phyloP scores from a whole-genome alignment of 208 protist genomes.

The Porcisia deanei region DNA sequence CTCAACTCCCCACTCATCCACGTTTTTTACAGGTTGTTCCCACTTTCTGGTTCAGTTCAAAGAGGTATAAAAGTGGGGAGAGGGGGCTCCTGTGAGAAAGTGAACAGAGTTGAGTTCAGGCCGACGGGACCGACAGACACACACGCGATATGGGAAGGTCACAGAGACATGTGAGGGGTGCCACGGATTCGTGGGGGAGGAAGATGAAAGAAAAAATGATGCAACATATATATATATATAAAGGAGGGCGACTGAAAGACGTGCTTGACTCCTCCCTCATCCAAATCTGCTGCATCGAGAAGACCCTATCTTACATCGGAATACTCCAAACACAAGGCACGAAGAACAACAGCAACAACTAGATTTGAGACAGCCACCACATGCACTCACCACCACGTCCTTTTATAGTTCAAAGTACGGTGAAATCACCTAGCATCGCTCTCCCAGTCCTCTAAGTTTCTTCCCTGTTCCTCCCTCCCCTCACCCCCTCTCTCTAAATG shows the following conservation, averaged over 20 bases:
- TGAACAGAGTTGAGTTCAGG: neutral
- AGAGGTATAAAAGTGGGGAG: neutral
- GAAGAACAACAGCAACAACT: neutral
- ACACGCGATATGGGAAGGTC: neutral
- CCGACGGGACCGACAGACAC: neutral
- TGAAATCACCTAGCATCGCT: no score
- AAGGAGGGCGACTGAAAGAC: neutral
- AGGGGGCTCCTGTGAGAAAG: neutral
- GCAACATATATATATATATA: neutral
- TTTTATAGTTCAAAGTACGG: neutral
- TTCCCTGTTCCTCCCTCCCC: no score
- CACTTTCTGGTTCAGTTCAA: neutral
- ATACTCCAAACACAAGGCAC: neutral
- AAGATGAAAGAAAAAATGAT: no score
- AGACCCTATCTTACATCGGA: neutral
- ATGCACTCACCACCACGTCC: neutral
- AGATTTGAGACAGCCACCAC: neutral
- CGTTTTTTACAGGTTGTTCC: no score
- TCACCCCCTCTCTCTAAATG: neutral
- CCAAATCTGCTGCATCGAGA: no score
- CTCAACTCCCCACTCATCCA: neutral
- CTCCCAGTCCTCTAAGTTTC: neutral
- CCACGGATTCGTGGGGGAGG: neutral
- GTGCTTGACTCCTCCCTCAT: no score
- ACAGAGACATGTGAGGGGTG: no score